Base-by-base conservation (phyloP, 2,329 filamentous ascomycete species). In the Alternaria postmessia region DNA sequence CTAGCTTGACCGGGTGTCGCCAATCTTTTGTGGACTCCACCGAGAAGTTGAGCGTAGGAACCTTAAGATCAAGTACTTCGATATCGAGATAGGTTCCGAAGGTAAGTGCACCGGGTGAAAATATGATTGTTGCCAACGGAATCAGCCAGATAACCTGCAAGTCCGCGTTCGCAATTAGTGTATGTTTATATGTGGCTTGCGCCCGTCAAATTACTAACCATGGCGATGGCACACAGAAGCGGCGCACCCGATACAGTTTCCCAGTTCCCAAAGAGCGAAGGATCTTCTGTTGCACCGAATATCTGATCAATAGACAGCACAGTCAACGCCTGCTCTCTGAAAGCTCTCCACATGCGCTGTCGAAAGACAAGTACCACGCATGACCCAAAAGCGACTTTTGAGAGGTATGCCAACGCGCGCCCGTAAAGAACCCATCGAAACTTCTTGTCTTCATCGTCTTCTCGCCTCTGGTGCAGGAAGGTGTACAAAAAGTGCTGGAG, bases 311-410 rank as follows among this genome's bases (percentile, higher is more conserved):
- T 79, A 0, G 73, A 72, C n/a, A 71, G 55, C 1, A 78, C 66
- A 2, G 76, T 75, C 11, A 79, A 63, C 11, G 73, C 71, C 8
- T 67, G 69, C 14, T 69, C 60, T 26, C 75, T 64, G 36, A 78
- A 72, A 0, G 74, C 74, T n/a, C 71, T 69, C 76, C 76, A 79
- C 30, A 78, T 73, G 3, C 76, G 68, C 56, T 79, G 76, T 7
- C 75, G 70, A 41, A 75, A 77, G 12, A 73, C 71, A 0, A 78
- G 49, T 7, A 78, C 61, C 16, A 70, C 65, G 24, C 72, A 73
- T 20, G 70, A 71, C 11, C 74, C 75, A 51, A 79, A 76, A 8
- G 74, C 74, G 4, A 76, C 66, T 51, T 77, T 79, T 1, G 71
- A 73, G 8, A 74, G 67, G 34, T 77, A 79, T 2, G 76, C 76